A percentile compares a stretch with the other conserved stretches of the same genome.
phyloP scores from a whole-genome alignment of 805 yeast genomes.

The Candida corydali region DNA sequence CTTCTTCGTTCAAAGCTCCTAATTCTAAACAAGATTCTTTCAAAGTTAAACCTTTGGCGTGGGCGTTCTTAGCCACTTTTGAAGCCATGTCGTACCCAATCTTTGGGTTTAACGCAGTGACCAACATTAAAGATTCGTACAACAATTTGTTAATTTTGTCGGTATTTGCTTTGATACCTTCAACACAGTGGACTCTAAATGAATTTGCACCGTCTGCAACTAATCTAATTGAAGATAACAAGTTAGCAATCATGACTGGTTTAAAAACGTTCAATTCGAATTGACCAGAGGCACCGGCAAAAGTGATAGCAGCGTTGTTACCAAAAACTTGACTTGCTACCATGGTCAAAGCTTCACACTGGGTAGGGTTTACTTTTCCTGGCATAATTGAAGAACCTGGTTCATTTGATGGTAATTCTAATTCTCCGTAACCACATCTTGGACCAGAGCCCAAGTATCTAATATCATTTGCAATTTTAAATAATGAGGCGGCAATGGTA shows the following conservation, averaged over 20 bases:
- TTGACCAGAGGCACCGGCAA: conserved; percentile 98
- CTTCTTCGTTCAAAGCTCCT: conserved; percentile 75
- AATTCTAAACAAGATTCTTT: conserved; percentile 93
- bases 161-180: conserved; percentile 85
- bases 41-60: conserved; percentile 93
- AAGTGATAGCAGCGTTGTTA: conserved; percentile 90
- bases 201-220: conserved; percentile 87
- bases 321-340: conserved; percentile 98
- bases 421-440: conserved; percentile 98
- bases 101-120: conserved; percentile 97
- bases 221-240: conserved; percentile 81
- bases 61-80: conserved; percentile 97
- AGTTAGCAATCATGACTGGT: conserved; percentile 91
- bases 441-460: conserved; percentile 99
- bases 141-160: conserved; percentile 82
- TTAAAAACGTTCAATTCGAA: conserved; percentile 97
- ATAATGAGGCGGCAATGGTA: conserved; percentile 89
- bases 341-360: conserved; percentile 98
- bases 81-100: conserved; percentile 98
- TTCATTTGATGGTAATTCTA: conserved; percentile 93
- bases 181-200: conserved; percentile 92
- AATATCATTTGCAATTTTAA: conserved; percentile 96
- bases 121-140: conserved; percentile 96
- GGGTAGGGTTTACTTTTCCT: conserved; percentile 99
- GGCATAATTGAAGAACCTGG: conserved; percentile 99